Evolutionary conservation across 345 rosid species (phyloP).

Genomic region (Citrus sp.): DNA sequence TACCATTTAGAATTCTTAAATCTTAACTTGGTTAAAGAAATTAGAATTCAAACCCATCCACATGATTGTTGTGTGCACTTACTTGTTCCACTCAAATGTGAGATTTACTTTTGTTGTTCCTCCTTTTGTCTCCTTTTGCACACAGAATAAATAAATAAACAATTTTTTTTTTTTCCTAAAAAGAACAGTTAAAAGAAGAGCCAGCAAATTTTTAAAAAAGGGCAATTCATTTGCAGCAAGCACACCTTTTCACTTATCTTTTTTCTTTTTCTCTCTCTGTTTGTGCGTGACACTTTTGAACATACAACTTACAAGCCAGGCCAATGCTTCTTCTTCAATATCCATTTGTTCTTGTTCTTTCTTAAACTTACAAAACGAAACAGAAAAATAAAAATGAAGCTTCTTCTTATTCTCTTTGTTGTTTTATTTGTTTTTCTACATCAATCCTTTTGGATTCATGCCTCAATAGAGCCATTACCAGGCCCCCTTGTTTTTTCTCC

Average conservation of each 20-base stretch:
- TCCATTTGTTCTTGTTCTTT: slow-evolving; percentile 9
- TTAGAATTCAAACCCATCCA: neutral
- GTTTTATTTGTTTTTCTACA: slow-evolving; percentile 34
- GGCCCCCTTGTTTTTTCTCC: slow-evolving; percentile 35
- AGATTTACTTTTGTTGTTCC: slow-evolving; percentile 13
- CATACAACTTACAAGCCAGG: neutral
- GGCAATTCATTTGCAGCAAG: neutral
- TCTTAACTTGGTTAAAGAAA: no score
- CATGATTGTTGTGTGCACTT: slow-evolving; percentile 27
- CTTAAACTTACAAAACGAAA: slow-evolving; percentile 12
- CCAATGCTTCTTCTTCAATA: neutral
- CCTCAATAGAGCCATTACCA: slow-evolving; percentile 9
- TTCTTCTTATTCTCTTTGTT: slow-evolving; percentile 33
- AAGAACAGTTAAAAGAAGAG: neutral
- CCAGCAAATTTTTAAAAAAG: neutral
- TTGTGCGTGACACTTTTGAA: slow-evolving; percentile 5
- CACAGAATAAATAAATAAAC: neutral
- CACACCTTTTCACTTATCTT: neutral
- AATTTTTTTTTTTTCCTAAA: neutral
- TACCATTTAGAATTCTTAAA: no score
- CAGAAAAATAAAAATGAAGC: slow-evolving; percentile 33
- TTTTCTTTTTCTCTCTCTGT: neutral
- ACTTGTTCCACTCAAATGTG: slow-evolving; percentile 11
- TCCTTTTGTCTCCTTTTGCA: slow-evolving; percentile 12
- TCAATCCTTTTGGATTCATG: slow-evolving; percentile 42